Conservation (phyloP, 192 early-diverging fungal genomes). For the Coemansia sp. region DNA sequence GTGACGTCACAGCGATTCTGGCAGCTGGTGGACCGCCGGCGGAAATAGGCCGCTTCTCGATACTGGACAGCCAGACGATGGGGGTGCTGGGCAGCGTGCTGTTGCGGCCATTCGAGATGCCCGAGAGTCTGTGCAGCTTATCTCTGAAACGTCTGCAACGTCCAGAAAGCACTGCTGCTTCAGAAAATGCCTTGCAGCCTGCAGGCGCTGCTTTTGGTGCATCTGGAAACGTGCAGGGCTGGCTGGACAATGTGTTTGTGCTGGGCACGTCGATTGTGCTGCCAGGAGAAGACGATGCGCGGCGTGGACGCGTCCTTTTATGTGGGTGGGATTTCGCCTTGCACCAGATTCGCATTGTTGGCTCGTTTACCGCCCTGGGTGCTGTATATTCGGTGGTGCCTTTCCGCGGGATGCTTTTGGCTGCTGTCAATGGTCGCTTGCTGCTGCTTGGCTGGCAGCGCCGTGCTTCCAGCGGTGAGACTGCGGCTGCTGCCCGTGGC, state of each 20-base stretch:
- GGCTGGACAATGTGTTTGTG: conserved; percentile 58
- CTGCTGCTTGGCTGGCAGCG: conserved; percentile 42
- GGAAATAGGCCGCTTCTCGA: conserved; percentile 53
- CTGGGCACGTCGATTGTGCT: conserved; percentile 70
- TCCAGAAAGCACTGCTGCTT: neutral
- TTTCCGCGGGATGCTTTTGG: conserved; percentile 65
- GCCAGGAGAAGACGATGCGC: conserved; percentile 61
- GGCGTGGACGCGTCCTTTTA: conserved; percentile 71
- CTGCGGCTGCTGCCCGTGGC: neutral
- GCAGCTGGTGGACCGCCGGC: conserved; percentile 9
- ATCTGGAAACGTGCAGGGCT: neutral
- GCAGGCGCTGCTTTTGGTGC: neutral
- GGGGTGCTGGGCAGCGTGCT: conserved; percentile 43
- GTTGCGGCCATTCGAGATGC: conserved; percentile 30
- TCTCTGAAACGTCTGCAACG: conserved; percentile 16
- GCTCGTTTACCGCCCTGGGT: conserved; percentile 56
- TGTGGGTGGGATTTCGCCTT: conserved; percentile 54
- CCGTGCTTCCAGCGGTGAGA: neutral
- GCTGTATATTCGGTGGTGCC: conserved; percentile 58
- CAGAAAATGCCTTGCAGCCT: neutral
- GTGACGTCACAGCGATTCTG: neutral
- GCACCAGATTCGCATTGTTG: conserved; percentile 57
- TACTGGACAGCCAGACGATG: conserved; percentile 73
- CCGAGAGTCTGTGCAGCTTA: conserved; percentile 38
- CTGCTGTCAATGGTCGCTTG: conserved; percentile 60